Evolutionary conservation across 768 basidiomycete genomes (phyloP).

Genomic region (Tylopilus plumbeoviolaceoides): DNA sequence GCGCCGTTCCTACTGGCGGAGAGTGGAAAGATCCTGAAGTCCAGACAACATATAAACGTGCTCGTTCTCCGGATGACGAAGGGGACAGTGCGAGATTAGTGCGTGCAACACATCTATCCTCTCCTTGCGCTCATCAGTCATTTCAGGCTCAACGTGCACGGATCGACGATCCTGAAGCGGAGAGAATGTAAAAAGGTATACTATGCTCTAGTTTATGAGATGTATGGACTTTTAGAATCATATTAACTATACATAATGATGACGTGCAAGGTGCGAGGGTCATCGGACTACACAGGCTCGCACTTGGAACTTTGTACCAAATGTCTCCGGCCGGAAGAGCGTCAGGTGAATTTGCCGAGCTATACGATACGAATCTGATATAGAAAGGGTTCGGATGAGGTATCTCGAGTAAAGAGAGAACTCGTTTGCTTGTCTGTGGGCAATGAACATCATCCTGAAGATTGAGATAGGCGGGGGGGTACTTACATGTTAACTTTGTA

Average conservation of each 20-base stretch:
- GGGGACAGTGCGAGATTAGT: conserved; percentile 56
- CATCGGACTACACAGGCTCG: conserved; percentile 51
- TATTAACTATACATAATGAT: conserved; percentile 12
- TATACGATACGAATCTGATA: conserved; percentile 66
- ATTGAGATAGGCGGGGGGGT: neutral
- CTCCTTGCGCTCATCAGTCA: conserved; percentile 6
- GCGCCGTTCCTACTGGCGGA: conserved; percentile 78
- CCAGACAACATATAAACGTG: conserved; percentile 54
- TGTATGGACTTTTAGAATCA: conserved; percentile 16
- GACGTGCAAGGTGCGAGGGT: conserved; percentile 7
- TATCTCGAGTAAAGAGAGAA: conserved; percentile 50
- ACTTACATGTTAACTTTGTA: conserved; percentile 51
- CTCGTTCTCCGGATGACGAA: conserved; percentile 76
- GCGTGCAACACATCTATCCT: conserved; percentile 22
- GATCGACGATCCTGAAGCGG: conserved; percentile 60
- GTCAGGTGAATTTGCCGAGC: conserved; percentile 63
- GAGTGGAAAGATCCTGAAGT: conserved; percentile 76
- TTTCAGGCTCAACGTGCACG: conserved; percentile 55
- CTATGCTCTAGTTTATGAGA: conserved; percentile 25
- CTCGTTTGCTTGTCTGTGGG: conserved; percentile 31
- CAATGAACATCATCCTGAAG: conserved; percentile 3
- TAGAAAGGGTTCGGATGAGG: conserved; percentile 50
- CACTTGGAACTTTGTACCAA: conserved; percentile 39
- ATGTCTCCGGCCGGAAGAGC: conserved; percentile 34
- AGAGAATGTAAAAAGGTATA: conserved; percentile 55